Base-by-base conservation (phyloP, 2,329 filamentous ascomycete species). In the Dactylellina drechsleri region DNA sequence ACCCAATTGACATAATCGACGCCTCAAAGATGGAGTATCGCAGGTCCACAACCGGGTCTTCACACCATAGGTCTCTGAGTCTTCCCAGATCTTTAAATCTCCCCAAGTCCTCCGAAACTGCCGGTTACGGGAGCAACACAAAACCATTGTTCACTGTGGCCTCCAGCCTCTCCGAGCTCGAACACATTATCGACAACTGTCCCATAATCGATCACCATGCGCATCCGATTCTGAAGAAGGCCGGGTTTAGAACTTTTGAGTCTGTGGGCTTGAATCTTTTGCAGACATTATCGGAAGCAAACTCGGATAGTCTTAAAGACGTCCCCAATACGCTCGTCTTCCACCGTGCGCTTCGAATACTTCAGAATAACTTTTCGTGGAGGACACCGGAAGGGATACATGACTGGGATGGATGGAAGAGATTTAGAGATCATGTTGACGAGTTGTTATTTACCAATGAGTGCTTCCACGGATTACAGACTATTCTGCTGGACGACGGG, bases 141-240 rank as follows among this genome's bases (percentile, higher is more conserved):
- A 47, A 31, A 15, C 4, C 50, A 18, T 45, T 49, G 6, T 66
- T 66, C 28, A 18, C 23, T 2, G 16, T 64, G 12, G 64, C 67
- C n/a, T 65, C 31, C 8, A 66, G 71, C 3, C 47, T 78, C n/a
- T 49, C 77, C 0, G 77, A 76, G 12, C 74, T 78, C 13, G 57
- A 67, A 15, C 56, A 71, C 20, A 67, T 79, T 6, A 86, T 89
- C 67, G 81, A 83, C 28, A 83, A 80, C 18, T 87, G 85, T 20
- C 90, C 90, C 2, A 87, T 92, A 78, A 88, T 92, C 80, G 90
- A 92, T 82, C 88, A 91, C 78, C 90, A 92, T 79, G 89, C 88
- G 1, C 90, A 92, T 77, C 90, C 90, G 28, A 84, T 92, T 0
- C 85, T 92, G 8, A 86, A 86, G 43, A 83, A 83, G 5, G 82